phyloP scores from a whole-genome alignment of 257 asterid genomes.

The Solanum pimpinellifolium region DNA sequence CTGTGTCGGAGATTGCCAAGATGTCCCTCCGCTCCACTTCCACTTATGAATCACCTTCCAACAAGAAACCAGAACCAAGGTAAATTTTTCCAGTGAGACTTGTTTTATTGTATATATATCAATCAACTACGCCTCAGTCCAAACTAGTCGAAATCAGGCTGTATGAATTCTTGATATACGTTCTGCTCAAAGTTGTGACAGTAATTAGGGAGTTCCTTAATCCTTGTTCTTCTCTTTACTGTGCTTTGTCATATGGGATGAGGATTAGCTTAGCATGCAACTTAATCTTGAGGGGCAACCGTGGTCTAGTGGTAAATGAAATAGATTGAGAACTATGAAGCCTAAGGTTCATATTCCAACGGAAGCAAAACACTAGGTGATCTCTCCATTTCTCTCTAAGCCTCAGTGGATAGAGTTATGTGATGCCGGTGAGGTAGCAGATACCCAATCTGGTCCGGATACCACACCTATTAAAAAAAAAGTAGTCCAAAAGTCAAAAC shows the following conservation, averaged over 20 bases:
- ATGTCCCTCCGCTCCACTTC: slow-evolving; percentile 59
- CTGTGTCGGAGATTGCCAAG: slow-evolving; percentile 78
- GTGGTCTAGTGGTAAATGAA: background rate
- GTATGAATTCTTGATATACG: background rate
- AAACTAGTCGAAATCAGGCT: background rate
- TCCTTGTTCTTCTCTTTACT: background rate
- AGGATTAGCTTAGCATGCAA: background rate
- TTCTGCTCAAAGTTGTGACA: background rate
- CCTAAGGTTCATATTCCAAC: background rate
- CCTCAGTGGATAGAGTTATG: background rate
- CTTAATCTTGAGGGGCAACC: background rate
- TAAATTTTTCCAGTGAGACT: background rate
- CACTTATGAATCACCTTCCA: slow-evolving; percentile 7
- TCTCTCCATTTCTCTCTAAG: background rate
- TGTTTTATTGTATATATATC: background rate
- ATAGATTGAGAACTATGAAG: background rate
- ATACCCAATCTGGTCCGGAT: background rate
- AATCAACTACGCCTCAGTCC: background rate
- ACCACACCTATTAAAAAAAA: background rate
- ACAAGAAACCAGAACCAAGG: background rate
- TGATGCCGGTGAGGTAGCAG: background rate
- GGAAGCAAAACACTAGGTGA: background rate
- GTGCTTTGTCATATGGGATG: background rate
- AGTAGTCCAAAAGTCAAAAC: background rate
- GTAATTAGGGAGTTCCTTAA: background rate